Conservation (phyloP, 495 filamentous ascomycete genomes). For the Letharia columbiana region DNA sequence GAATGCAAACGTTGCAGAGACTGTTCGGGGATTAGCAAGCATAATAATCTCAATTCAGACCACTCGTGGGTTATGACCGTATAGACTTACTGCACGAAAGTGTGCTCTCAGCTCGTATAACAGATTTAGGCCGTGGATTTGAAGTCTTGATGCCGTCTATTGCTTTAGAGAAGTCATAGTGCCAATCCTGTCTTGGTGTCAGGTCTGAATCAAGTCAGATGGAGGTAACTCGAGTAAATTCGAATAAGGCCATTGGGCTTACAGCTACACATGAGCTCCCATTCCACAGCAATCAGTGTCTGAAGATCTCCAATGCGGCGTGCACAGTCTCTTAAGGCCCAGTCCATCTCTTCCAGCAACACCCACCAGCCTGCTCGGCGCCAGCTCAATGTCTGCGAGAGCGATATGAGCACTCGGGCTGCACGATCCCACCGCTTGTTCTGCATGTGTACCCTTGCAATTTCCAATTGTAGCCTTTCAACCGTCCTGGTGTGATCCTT, state of each 20-base stretch:
- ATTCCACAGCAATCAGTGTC: constrained; percentile 65
- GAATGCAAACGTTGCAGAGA: constrained; percentile 68
- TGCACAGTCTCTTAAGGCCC: constrained; percentile 68
- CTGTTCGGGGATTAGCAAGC: constrained; percentile 26
- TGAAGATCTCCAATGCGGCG: constrained; percentile 51
- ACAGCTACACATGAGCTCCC: constrained; percentile 71
- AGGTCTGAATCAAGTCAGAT: constrained; percentile 43
- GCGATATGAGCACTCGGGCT: constrained; percentile 54
- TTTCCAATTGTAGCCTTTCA: constrained; percentile 60
- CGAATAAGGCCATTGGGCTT: constrained; percentile 28
- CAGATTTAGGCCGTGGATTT: constrained; percentile 53
- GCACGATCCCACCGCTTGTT: constrained; percentile 56
- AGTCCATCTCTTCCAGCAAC: constrained; percentile 57
- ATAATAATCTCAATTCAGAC: not conserved
- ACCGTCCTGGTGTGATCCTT: constrained; percentile 55
- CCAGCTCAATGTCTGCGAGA: constrained; percentile 68
- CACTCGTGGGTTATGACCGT: not conserved
- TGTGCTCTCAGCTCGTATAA: constrained; percentile 57
- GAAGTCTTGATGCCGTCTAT: constrained; percentile 46
- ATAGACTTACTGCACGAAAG: constrained; percentile 54
- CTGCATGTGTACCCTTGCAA: constrained; percentile 58
- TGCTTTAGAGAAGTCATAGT: constrained; percentile 66
- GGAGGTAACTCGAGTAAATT: not conserved
- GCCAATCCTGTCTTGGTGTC: constrained; percentile 49
- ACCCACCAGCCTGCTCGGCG: constrained; percentile 74